These are phyloP conservation scores for Termitomyces titanicus DNA, from an alignment of 768 basidiomycete species.

Conservation along the genomic window DNA sequence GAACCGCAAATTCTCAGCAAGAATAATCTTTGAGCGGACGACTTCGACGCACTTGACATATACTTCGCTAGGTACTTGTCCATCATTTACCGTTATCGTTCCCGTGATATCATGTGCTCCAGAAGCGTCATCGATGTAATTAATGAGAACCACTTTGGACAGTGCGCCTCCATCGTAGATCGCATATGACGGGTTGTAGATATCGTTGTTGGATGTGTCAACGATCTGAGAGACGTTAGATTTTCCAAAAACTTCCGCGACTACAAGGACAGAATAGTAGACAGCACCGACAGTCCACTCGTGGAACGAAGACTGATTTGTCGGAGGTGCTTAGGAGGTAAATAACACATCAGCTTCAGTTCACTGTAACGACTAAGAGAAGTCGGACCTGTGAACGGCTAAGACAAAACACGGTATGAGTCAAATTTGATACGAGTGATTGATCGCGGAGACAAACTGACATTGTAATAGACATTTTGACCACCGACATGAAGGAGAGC, in stretches of 20 bases:
- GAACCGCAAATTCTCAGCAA: background rate
- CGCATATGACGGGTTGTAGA: conserved; percentile 64
- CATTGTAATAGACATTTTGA: conserved; percentile 66
- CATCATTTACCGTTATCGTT: conserved; percentile 44
- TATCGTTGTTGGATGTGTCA: conserved; percentile 53
- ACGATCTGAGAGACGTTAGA: conserved; percentile 62
- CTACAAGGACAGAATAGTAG: conserved; percentile 69
- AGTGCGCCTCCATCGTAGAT: conserved; percentile 71
- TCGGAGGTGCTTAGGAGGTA: conserved; percentile 34
- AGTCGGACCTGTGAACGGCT: conserved; percentile 51
- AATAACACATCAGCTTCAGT: background rate
- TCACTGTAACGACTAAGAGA: background rate
- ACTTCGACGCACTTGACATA: conserved; percentile 48
- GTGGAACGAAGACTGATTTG: conserved; percentile 51
- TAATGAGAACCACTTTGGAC: conserved; percentile 64
- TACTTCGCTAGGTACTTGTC: conserved; percentile 44
- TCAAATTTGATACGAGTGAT: background rate
- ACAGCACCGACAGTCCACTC: conserved; percentile 74
- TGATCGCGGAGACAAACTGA: conserved; percentile 25
- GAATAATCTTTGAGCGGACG: background rate
- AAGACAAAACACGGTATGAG: conserved; percentile 33
- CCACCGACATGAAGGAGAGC: conserved; percentile 62
- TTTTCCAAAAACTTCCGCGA: conserved; percentile 68
- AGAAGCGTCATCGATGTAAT: conserved; percentile 61
- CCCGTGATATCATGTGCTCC: conserved; percentile 55